phyloP scores from a whole-genome alignment of 2,329 filamentous ascomycete species.

The Aspergillus eucalypticola region DNA sequence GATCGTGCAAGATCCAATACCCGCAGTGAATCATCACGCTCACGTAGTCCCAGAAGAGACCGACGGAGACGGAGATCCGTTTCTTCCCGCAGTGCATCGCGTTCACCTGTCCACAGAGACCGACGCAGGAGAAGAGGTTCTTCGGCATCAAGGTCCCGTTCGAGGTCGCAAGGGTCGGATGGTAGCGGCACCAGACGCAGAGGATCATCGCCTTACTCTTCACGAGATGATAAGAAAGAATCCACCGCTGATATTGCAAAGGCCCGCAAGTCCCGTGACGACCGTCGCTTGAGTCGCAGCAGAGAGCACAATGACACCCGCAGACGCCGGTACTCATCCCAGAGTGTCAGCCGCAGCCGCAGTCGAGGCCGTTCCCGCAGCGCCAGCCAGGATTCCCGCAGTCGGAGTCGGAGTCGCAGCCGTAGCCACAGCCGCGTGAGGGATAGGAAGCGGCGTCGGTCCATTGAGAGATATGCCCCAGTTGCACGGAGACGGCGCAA shows the following conservation, averaged over 20 bases:
- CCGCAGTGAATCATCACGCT: constrained; percentile 54
- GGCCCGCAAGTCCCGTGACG: constrained; percentile 45
- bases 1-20: constrained; percentile 52
- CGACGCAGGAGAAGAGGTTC: constrained; percentile 36
- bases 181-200: constrained; percentile 38
- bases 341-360: constrained; percentile 29
- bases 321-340: constrained; percentile 23
- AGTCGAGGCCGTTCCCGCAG: constrained; percentile 31
- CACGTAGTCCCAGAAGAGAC: constrained; percentile 56
- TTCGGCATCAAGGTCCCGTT: constrained; percentile 40
- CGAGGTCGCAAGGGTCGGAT: constrained; percentile 32
- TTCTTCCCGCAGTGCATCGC: constrained; percentile 41
- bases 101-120: constrained; percentile 34
- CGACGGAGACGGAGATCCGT: constrained; percentile 43
- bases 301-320: constrained; percentile 34
- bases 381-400: constrained; percentile 31
- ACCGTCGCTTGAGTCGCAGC: constrained; percentile 43
- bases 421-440: constrained; percentile 31
- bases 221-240: constrained; percentile 44
- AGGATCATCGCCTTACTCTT: constrained; percentile 48
- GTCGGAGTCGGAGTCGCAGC: constrained; percentile 30
- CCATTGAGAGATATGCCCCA: constrained; percentile 48
- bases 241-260: constrained; percentile 54
- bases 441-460: constrained; percentile 47
- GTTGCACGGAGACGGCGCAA: constrained; percentile 44